These are phyloP conservation scores for Daldinia sp. DNA, from an alignment of 2,329 filamentous ascomycete species.

Conservation along the genomic window DNA sequence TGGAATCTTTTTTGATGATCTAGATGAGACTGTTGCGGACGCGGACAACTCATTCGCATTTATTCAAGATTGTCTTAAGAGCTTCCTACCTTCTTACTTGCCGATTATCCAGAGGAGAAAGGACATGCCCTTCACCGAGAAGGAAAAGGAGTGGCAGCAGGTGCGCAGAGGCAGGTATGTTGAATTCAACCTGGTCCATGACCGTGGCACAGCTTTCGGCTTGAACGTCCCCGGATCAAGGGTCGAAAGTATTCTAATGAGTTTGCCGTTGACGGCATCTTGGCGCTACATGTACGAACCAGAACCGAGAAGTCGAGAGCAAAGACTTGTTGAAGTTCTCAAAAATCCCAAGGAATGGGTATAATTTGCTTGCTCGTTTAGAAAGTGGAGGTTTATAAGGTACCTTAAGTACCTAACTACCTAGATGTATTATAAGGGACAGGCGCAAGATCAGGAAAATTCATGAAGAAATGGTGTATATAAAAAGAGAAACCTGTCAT, in stretches of 20 bases:
- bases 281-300: conserved; percentile 98
- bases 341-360: conserved; percentile 76
- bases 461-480: conserved; percentile 18
- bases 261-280: conserved; percentile 87
- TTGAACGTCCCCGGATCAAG: conserved; percentile 91
- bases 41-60: conserved; percentile 92
- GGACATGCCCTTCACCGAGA: conserved; percentile 87
- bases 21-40: conserved; percentile 88
- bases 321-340: conserved; percentile 80
- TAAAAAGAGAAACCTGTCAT: conserved; percentile 29
- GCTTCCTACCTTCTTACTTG: conserved; percentile 90
- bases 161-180: conserved; percentile 94
- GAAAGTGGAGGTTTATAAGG: neutral
- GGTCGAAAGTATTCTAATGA: conserved; percentile 98
- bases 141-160: conserved; percentile 97
- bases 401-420: too few species aligned
- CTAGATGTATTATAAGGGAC: conserved; percentile 26
- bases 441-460: conserved; percentile 11
- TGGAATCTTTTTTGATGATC: conserved; percentile 98
- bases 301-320: conserved; percentile 79
- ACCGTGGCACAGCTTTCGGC: conserved; percentile 93
- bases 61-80: conserved; percentile 83
- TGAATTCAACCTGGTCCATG: conserved; percentile 98
- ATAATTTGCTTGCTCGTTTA: conserved; percentile 50
- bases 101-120: conserved; percentile 90